A percentile compares a stretch with the other conserved stretches of the same genome.
Evolutionary conservation across 345 rosid species (phyloP).

Genomic region (Melaleuca quinquenervia): DNA sequence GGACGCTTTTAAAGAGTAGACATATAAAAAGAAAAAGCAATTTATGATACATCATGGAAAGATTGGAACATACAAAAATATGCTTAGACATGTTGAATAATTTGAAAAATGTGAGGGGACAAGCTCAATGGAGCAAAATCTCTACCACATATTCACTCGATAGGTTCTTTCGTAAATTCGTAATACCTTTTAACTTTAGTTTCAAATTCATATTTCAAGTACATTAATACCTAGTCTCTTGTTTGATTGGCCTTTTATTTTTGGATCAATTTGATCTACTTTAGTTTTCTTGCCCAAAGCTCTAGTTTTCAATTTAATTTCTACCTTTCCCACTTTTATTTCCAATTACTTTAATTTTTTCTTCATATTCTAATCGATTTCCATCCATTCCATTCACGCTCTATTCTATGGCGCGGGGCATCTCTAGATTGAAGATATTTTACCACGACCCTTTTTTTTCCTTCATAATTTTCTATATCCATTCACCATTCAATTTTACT

Average conservation of each 20-base stretch:
- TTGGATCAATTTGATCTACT: background rate
- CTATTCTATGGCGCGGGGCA: background rate
- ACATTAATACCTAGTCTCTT: too few relatives aligned
- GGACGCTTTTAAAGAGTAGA: background rate
- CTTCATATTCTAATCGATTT: background rate
- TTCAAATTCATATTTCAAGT: too few relatives aligned
- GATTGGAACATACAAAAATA: background rate
- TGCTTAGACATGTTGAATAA: background rate
- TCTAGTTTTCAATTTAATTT: background rate
- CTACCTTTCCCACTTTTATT: background rate
- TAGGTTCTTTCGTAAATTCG: background rate
- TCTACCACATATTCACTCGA: background rate
- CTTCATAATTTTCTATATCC: too few relatives aligned
- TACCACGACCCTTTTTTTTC: background rate
- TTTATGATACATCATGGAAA: background rate
- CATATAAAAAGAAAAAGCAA: background rate
- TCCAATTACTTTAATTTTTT: background rate
- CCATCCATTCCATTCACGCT: background rate
- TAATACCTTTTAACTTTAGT: background rate
- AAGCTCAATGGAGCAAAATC: background rate
- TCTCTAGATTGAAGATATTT: background rate
- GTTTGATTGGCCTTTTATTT: background rate
- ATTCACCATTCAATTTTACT: too few relatives aligned
- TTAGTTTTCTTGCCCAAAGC: background rate
- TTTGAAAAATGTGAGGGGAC: background rate